These are phyloP conservation scores for Polychaeton citri DNA, from an alignment of 2,329 filamentous ascomycete genomes.

Conservation along the genomic window DNA sequence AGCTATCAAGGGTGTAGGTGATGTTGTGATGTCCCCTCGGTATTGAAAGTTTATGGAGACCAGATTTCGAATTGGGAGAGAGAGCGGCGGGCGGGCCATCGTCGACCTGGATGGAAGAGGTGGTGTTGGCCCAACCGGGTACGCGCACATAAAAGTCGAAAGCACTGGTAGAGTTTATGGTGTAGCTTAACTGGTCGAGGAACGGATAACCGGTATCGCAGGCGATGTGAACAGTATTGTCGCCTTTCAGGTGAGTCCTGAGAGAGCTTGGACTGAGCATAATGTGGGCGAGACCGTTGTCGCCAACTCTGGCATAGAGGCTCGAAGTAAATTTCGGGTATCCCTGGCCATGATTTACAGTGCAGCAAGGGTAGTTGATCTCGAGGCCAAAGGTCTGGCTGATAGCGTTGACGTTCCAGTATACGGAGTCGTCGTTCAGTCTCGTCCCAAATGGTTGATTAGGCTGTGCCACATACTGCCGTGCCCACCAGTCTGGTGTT, in stretches of 20 bases:
- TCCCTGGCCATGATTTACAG: constrained; percentile 45
- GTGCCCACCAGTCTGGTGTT: constrained; percentile 41
- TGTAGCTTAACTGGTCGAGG: constrained; percentile 26
- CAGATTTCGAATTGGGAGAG: constrained; percentile 22
- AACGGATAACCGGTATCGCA: constrained; percentile 41
- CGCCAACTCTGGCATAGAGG: constrained; percentile 31
- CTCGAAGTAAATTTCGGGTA: constrained; percentile 42
- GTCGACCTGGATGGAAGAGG: constrained; percentile 5
- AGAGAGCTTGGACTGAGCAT: constrained; percentile 36
- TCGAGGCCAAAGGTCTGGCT: constrained; percentile 40
- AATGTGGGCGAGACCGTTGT: constrained; percentile 36
- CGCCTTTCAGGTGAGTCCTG: constrained; percentile 23
- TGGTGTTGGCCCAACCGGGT: constrained; percentile 28
- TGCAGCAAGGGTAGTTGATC: constrained; percentile 42
- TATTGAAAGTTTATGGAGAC: constrained; percentile 26
- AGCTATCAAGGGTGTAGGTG: constrained; percentile 21
- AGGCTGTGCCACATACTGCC: constrained; percentile 41
- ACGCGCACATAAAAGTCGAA: constrained; percentile 35
- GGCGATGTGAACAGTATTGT: constrained; percentile 26
- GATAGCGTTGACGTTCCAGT: constrained; percentile 29
- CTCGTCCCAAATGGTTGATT: constrained; percentile 40
- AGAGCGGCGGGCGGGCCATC: constrained; percentile 3
- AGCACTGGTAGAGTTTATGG: constrained; percentile 20
- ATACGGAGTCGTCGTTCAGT: constrained; percentile 33
- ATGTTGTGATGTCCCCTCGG: constrained; percentile 21